Base-by-base conservation (phyloP, 2,329 filamentous ascomycete species). In the Cryphonectria naterciae region DNA sequence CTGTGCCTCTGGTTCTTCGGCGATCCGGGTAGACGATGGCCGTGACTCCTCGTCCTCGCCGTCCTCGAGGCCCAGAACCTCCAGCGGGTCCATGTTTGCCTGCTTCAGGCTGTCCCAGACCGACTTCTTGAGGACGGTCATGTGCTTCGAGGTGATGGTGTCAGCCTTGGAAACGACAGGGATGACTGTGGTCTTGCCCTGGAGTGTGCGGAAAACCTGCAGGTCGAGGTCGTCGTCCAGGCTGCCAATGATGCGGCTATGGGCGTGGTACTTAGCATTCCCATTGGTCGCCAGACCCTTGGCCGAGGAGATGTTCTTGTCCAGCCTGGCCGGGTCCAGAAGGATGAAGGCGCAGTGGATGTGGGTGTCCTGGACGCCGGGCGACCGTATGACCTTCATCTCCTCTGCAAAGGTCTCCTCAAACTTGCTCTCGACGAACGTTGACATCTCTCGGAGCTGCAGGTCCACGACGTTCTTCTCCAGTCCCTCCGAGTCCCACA, bases 331-430 rank as follows among this genome's bases (percentile, higher is more conserved):
- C 1, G 96, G 96, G 79, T 99, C 96, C 68, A 99, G 89, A 69
- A 99, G 85, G 69, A 98, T 86, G 82, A 99, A 97, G 68, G 94
- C 94, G 75, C 94, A 97, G 80, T 99, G 96, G 75, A 99, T 97
- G 80, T 99, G 96, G 66, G 95, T 98, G 83, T 99, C 96, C 79
- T 94, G 93, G 74, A 93, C 92, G 69, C 95, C 95, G 37, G 96
- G 95, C 68, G 95, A 94, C 77, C 96, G 92, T 73, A 98, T 87
- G 63, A 99, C 95, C 85, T 98, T 98, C 88, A 97, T 97, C 84
- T 99, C 96, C 82, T 99, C 96, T 65, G 90, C 90, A 79, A 99
- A 97, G 0, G 96, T 98, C 78, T 99, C 96, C 80, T 99, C 95
- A 76, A 99, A 99, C 81, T 98, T 98, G 85, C 92, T 95, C 85